A percentile compares a stretch with the other conserved stretches of the same genome.
Conservation (phyloP, 768 basidiomycete species). For the Rhodotorula babjevae region DNA sequence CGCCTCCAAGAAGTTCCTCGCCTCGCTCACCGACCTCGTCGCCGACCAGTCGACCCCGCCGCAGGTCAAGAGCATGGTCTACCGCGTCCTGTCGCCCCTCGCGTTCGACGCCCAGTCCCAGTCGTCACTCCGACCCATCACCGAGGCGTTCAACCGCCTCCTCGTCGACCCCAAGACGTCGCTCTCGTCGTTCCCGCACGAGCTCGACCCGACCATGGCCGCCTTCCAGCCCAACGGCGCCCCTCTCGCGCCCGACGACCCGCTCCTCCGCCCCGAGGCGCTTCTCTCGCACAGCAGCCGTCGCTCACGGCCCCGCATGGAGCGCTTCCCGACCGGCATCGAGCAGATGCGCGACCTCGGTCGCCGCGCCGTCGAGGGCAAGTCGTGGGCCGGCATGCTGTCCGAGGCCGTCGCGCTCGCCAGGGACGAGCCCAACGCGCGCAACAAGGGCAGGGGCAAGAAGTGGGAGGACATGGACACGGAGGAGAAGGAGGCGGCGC, state of each 20-base stretch:
- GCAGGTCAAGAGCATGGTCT: constrained; percentile 31
- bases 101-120: constrained; percentile 28
- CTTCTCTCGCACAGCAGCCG: constrained; percentile 6
- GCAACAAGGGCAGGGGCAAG: background rate
- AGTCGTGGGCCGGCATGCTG: constrained; percentile 33
- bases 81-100: constrained; percentile 26
- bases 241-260: constrained; percentile 36
- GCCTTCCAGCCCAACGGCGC: constrained; percentile 27
- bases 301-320: background rate
- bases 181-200: too few species aligned
- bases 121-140: background rate
- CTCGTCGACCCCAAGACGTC: background rate
- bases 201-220: background rate
- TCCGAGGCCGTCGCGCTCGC: constrained; percentile 24
- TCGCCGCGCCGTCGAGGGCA: constrained; percentile 21
- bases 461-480: background rate
- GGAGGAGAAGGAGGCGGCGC: background rate
- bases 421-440: background rate
- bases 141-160: background rate
- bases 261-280: constrained; percentile 32
- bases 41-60: constrained; percentile 23
- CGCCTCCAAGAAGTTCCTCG: constrained; percentile 39
- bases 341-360: constrained; percentile 31
- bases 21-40: constrained; percentile 18
- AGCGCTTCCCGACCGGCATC: background rate